phyloP scores from a whole-genome alignment of 345 rosid genomes.

The Ailanthus altissimus region DNA sequence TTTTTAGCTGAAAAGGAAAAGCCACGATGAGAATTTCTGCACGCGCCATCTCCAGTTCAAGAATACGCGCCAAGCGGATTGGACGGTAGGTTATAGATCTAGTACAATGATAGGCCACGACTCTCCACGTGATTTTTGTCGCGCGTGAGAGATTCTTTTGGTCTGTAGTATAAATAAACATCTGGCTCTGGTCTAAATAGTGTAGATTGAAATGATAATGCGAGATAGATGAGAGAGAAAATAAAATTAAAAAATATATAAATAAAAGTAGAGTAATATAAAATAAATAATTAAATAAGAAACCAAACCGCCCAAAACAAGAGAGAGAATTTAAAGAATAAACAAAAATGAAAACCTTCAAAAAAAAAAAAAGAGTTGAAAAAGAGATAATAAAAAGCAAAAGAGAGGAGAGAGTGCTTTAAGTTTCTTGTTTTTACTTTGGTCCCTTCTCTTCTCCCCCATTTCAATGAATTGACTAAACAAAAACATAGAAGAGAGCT shows the following conservation, averaged over 20 bases:
- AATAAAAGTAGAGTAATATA: not conserved
- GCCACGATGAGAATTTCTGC: not conserved
- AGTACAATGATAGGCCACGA: slow-evolving; percentile 16
- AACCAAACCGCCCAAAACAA: not conserved
- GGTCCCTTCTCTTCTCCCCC: not conserved
- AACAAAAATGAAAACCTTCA: not conserved
- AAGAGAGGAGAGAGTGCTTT: not conserved
- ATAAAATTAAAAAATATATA: no score
- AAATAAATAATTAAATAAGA: not conserved
- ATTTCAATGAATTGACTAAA: slow-evolving; percentile 5
- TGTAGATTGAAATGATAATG: slow-evolving; percentile 25
- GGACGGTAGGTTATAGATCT: slow-evolving; percentile 5
- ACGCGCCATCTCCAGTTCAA: not conserved
- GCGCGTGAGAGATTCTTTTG: slow-evolving; percentile 1
- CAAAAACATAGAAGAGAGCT: not conserved
- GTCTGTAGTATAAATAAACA: slow-evolving; percentile 12
- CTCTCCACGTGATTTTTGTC: not conserved
- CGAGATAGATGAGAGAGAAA: slow-evolving; percentile 5
- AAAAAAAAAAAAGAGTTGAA: not conserved
- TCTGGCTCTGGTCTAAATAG: slow-evolving; percentile 31
- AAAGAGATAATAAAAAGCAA: not conserved
- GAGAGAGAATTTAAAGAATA: not conserved
- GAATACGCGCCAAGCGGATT: slow-evolving; percentile 2
- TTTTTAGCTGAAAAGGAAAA: slow-evolving; percentile 20
- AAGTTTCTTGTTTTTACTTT: not conserved